Evolutionary conservation across 1,284 basidiomycete species (phyloP), one percentile per base, ranked within the genome.

Genomic region (Tilletia caries): DNA sequence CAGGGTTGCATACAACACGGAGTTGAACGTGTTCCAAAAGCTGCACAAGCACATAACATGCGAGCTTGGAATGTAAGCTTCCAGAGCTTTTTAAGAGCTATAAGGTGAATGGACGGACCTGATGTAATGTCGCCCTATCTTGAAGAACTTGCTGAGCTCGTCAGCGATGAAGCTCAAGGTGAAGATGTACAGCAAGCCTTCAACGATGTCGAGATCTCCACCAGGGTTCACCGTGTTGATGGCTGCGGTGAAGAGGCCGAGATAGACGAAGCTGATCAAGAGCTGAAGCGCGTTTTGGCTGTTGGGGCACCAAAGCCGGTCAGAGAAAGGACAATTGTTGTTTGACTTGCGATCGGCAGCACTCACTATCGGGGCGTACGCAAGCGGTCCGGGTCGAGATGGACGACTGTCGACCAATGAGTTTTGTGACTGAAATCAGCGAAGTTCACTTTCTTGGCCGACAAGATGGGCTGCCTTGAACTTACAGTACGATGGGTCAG

Each of bases 11-110:
- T 58, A 58, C 54, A 58, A 25, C 13, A 58, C 20, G 5, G 54
- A 58, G 27, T 58, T 58, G 54, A 58, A 58, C 54, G 54, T 58
- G 27, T 58, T 58, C 54, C 54, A 58, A 23, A 58, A 58, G 29
- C 54, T 50, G 23, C 5, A n/a, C 46, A 6, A 18, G 46, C 46
- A 50, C 20, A n/a, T 4, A 50, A 5, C 5, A 41, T 41, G 37
- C 6, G 46, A 50, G 46, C 8, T 4, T 18, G 20, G 13, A 13
- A 41, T 25, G 5, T 50, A 4, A 50, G 46, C 23, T 25, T 50
- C 46, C 6, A 25, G 6, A 50, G 6, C 37, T 50, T n/a, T 50
- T 10, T 4, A 18, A 3, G 20, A 25, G 15, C 46, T 18, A 10
- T 18, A 50, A 18, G 20, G 20, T 44, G 46, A 6, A 4, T 25